Percentiles rank a stretch among this genome's conserved stretches.
phyloP scores from a whole-genome alignment of 192 early-diverging fungal species.

The Diversispora epigaea region DNA sequence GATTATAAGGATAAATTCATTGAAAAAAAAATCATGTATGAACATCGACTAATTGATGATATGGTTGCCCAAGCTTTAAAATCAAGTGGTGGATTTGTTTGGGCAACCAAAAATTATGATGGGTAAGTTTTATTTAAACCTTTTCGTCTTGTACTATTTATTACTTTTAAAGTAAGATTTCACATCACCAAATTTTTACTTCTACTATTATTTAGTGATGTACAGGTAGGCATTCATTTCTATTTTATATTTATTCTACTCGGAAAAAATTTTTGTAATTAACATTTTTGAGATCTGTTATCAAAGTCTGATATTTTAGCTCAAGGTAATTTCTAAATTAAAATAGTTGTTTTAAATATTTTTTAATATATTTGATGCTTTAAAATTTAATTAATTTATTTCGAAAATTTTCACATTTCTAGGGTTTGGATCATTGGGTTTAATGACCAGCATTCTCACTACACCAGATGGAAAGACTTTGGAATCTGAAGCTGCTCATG shows the following conservation, averaged over 20 bases:
- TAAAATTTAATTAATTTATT: not conserved
- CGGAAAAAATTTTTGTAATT: not conserved
- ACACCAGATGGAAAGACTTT: slow-evolving; percentile 89
- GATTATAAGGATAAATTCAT: slow-evolving; percentile 85
- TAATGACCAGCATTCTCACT: slow-evolving; percentile 94
- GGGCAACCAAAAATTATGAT: slow-evolving; percentile 95
- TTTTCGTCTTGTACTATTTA: too few species aligned
- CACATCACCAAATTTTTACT: not conserved
- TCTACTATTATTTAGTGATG: not conserved
- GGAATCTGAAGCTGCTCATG: slow-evolving; percentile 96
- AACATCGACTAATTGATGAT: slow-evolving; percentile 97
- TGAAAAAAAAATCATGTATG: slow-evolving; percentile 86
- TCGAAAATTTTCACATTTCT: too few species aligned
- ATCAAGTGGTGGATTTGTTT: slow-evolving; percentile 88
- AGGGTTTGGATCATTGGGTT: slow-evolving; percentile 83
- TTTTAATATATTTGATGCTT: not conserved
- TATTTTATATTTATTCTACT: not conserved
- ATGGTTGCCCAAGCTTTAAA: slow-evolving; percentile 97
- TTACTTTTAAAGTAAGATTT: not conserved
- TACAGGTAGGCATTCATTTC: not conserved
- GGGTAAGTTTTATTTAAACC: slow-evolving; percentile 92
- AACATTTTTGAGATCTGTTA: not conserved
- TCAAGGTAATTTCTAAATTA: slow-evolving; percentile 52
- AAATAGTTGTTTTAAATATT: not conserved
- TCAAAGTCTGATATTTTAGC: slow-evolving; percentile 86